Base-by-base conservation (phyloP, 257 asterid species). In the Leonotis leonurus region DNA sequence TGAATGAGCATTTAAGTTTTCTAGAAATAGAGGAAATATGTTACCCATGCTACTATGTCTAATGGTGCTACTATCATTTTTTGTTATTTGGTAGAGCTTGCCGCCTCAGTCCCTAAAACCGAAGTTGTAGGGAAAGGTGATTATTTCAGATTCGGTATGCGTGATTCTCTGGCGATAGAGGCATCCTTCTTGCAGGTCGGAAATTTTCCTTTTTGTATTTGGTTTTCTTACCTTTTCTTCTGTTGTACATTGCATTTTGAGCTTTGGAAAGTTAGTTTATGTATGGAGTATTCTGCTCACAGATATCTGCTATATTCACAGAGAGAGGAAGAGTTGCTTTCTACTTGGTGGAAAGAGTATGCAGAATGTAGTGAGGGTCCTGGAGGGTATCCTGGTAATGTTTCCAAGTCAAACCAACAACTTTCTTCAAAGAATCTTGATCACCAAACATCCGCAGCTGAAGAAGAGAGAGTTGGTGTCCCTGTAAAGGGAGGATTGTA, bases 331-430 rank as follows among this genome's bases (percentile, higher is more conserved):
- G 95, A 89, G 65, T 78, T 93, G 51, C 97, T 93, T 20, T 89
- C 95, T 61, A 59, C 60, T 50, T 93, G 99, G 99, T 93, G 99
- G 99, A 77, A 81, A 74, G 99, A 93, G 75, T 93, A 80, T 58
- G 97, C 97, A 41, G 99, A 93, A 65, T 89, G 99, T 69, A 87
- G 96, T 72, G 97, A 85, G 78, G 97, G 99, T 62, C 97, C 97
- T 66, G 73, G 60, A 11, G 89, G 85, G 62, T 69, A 73, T 55
- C 66, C 79, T 70, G 65, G 76, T 72, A 56, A 11, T 3, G 16
- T 4, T 58, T 76, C 85, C 61, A 70, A 44, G 51, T 29, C 76
- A 20, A 76, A 27, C 75, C 61, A 69, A 44, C 73, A 64, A 22
- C 65, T 72, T 46, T 69, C 85, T 56, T 51, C 75, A 3, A 86